A percentile compares a stretch with the other conserved stretches of the same genome.
phyloP scores from a whole-genome alignment of 345 rosid species.

The Arabis hirsuta region DNA sequence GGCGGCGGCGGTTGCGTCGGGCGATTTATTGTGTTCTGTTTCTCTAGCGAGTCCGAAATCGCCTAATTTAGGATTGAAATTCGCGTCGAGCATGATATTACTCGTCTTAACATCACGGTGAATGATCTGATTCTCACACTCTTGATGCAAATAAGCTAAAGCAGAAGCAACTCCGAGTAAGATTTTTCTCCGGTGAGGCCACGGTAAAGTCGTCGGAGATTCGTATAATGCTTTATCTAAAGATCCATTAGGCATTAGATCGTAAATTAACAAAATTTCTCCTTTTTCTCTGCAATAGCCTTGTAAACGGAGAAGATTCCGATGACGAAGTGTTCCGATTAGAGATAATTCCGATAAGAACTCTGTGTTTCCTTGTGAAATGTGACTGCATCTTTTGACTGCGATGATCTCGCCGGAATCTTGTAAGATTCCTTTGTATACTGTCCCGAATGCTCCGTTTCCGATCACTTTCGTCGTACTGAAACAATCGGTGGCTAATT shows the following conservation, averaged over 20 bases:
- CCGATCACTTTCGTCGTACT: conserved; percentile 74
- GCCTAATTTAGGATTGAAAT: conserved; percentile 81
- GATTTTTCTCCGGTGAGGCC: conserved; percentile 76
- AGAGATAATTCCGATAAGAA: conserved; percentile 83
- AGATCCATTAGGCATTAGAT: conserved; percentile 94
- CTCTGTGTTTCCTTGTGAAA: conserved; percentile 82
- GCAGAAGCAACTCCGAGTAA: conserved; percentile 92
- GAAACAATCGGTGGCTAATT: conserved; percentile 79
- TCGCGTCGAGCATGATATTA: conserved; percentile 90
- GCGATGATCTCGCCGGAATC: conserved; percentile 82
- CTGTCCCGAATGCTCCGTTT: conserved; percentile 92
- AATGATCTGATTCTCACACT: conserved; percentile 95
- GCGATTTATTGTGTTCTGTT: conserved; percentile 86
- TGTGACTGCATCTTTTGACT: conserved; percentile 87
- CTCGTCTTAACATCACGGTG: conserved; percentile 93
- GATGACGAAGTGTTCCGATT: conserved; percentile 86
- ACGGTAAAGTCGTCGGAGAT: conserved; percentile 68
- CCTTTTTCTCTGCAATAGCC: conserved; percentile 97
- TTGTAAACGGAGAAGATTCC: conserved; percentile 88
- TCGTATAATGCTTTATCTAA: conserved; percentile 93
- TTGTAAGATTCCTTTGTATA: conserved; percentile 76
- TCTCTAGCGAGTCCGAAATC: conserved; percentile 95
- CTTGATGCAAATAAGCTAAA: conserved; percentile 91
- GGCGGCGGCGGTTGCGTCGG: conserved; percentile 93
- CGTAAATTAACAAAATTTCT: conserved; percentile 84